Conservation (phyloP, 345 rosid species). For the Sisymbrium irio region DNA sequence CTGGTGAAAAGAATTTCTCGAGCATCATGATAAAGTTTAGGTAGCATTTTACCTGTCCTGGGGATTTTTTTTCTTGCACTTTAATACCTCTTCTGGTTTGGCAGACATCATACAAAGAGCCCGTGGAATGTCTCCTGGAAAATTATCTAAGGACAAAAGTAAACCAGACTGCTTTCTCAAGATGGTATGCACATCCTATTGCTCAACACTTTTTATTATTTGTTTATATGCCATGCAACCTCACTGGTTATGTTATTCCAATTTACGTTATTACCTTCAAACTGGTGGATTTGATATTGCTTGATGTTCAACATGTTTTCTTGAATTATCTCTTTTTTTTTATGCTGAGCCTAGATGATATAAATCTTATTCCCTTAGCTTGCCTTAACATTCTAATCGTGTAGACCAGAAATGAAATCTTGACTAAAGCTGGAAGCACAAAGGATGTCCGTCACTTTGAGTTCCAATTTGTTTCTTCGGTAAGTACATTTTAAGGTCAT, state of each 20-base stretch:
- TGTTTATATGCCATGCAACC: not conserved
- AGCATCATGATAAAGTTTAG: not conserved
- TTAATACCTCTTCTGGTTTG: conserved; percentile 21
- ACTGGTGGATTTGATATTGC: conserved; percentile 1
- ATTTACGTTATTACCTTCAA: not conserved
- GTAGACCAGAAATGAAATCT: conserved; percentile 56
- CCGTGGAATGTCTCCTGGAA: conserved; percentile 71
- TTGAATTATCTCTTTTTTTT: not conserved
- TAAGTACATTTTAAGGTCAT: conserved; percentile 37
- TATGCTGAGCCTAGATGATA: not conserved
- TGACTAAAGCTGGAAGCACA: conserved; percentile 57
- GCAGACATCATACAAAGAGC: conserved; percentile 60
- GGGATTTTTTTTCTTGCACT: not conserved
- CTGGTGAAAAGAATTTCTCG: too few species aligned
- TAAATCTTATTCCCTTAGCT: not conserved
- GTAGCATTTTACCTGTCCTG: not conserved
- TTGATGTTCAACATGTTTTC: not conserved
- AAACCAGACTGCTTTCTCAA: conserved; percentile 78
- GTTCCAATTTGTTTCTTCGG: conserved; percentile 71
- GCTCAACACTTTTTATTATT: not conserved
- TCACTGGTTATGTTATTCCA: not conserved
- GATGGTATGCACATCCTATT: conserved; percentile 54
- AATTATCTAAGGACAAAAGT: conserved; percentile 46
- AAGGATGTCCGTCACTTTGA: conserved; percentile 93
- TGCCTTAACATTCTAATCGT: conserved; percentile 18